These are phyloP conservation scores for Phyllosticta capitalensis DNA, from an alignment of 2,329 filamentous ascomycete species.

Conservation along the genomic window DNA sequence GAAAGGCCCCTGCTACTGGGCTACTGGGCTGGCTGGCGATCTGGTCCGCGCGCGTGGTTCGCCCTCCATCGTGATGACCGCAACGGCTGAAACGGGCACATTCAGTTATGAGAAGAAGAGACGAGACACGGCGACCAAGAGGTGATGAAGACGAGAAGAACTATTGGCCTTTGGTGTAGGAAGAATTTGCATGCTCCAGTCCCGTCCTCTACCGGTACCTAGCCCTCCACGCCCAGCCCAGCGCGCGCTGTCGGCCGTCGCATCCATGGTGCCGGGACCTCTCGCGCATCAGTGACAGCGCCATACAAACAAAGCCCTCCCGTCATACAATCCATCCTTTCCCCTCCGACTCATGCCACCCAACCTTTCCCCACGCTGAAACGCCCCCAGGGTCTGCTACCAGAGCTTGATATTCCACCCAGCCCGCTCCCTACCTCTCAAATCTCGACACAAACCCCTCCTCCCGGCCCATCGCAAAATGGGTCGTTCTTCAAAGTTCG, in stretches of 20 bases:
- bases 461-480: neutral
- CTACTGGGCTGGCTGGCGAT: too few relatives aligned
- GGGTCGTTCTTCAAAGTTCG: slow-evolving; percentile 21
- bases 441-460: neutral
- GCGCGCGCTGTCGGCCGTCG: slow-evolving; percentile 3
- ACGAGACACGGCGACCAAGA: too few relatives aligned
- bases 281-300: neutral
- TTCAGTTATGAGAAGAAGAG: too few relatives aligned
- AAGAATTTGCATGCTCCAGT: too few relatives aligned
- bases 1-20: neutral
- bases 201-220: too few relatives aligned
- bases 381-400: slow-evolving; percentile 1
- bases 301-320: neutral
- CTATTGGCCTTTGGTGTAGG: too few relatives aligned
- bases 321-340: neutral
- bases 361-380: slow-evolving; percentile 1
- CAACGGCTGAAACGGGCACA: too few relatives aligned
- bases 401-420: slow-evolving; percentile 7
- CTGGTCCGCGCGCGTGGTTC: neutral
- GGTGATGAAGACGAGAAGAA: too few relatives aligned
- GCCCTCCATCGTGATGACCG: neutral
- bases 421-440: slow-evolving; percentile 1
- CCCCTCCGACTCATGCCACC: neutral
- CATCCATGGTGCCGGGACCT: slow-evolving; percentile 4
- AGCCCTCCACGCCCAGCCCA: too few relatives aligned